Conservation (phyloP, 2,329 filamentous ascomycete genomes). For the Tolypocladium sp. region DNA sequence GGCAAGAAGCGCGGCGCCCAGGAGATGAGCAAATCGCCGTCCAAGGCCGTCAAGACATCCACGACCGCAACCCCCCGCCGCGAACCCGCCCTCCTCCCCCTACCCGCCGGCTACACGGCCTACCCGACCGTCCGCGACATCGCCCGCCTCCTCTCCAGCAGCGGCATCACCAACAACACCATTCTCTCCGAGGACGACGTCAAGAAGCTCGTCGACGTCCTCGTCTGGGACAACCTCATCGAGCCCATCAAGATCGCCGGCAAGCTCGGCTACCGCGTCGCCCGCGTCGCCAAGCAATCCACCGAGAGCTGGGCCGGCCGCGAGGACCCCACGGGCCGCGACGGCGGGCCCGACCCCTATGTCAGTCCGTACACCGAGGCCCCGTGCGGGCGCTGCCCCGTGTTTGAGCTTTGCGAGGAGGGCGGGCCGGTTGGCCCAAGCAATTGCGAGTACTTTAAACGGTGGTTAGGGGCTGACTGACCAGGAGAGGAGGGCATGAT, state of each 20-base stretch:
- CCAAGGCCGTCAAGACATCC: conserved; percentile 17
- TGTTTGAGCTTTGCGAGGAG: conserved; percentile 86
- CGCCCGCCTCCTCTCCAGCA: conserved; percentile 61
- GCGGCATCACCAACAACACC: conserved; percentile 63
- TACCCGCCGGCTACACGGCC: conserved; percentile 58
- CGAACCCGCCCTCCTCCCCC: conserved; percentile 35
- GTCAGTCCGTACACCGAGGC: conserved; percentile 76
- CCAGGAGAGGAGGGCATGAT: neutral
- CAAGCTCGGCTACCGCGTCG: conserved; percentile 43
- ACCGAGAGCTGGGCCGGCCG: conserved; percentile 29
- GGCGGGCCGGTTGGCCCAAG: conserved; percentile 83
- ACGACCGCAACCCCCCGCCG: conserved; percentile 15
- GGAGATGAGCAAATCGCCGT: conserved; percentile 22
- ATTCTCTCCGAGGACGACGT: conserved; percentile 67
- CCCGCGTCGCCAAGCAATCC: conserved; percentile 37
- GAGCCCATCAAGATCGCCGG: conserved; percentile 50
- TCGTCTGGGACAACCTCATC: conserved; percentile 79
- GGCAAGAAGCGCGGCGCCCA: conserved; percentile 42
- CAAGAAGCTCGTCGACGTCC: conserved; percentile 75
- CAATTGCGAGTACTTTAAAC: conserved; percentile 84
- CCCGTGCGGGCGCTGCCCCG: conserved; percentile 85
- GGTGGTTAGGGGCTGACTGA: conserved; percentile 58
- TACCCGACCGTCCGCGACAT: conserved; percentile 79
- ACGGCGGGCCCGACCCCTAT: conserved; percentile 32
- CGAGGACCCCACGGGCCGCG: conserved; percentile 24